Percentiles rank a stretch among this genome's conserved stretches.
phyloP scores from a whole-genome alignment of 2,329 filamentous ascomycete genomes.

The Dactylellina haptotyla region DNA sequence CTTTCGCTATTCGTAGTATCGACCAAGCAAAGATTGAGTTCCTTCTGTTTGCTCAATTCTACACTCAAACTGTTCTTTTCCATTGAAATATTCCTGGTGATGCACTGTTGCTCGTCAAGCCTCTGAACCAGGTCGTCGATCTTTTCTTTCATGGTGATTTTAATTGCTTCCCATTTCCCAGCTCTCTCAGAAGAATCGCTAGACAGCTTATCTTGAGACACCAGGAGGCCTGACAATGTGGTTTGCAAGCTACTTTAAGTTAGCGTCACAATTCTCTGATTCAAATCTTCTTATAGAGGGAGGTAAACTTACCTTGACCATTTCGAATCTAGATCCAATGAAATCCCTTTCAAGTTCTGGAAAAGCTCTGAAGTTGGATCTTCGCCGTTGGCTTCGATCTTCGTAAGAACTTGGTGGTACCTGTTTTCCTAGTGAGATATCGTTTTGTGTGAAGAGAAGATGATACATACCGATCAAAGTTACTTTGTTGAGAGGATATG shows the following conservation, averaged over 20 bases:
- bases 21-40: conserved; percentile 24
- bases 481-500: conserved; percentile 18
- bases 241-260: conserved; percentile 16
- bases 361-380: conserved; percentile 28
- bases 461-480: conserved; percentile 12
- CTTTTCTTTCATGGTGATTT: conserved; percentile 7
- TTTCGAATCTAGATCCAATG: neutral
- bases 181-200: conserved; percentile 9
- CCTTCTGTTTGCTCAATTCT: conserved; percentile 23
- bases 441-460: neutral
- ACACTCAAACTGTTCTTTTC: neutral
- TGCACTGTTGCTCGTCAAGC: conserved; percentile 1
- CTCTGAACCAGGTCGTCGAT: neutral
- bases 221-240: neutral
- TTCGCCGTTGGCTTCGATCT: conserved; percentile 12
- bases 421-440: conserved; percentile 5
- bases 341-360: conserved; percentile 4
- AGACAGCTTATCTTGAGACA: conserved; percentile 1
- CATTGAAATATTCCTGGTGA: neutral
- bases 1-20: conserved; percentile 29
- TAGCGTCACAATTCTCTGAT: neutral
- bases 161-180: conserved; percentile 31
- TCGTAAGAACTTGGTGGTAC: conserved; percentile 1
- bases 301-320: conserved; percentile 35
- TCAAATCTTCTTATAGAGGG: neutral